Evolutionary conservation across 2,329 filamentous ascomycete genomes (phyloP).

Genomic region (Dryadomyces sulphureus): DNA sequence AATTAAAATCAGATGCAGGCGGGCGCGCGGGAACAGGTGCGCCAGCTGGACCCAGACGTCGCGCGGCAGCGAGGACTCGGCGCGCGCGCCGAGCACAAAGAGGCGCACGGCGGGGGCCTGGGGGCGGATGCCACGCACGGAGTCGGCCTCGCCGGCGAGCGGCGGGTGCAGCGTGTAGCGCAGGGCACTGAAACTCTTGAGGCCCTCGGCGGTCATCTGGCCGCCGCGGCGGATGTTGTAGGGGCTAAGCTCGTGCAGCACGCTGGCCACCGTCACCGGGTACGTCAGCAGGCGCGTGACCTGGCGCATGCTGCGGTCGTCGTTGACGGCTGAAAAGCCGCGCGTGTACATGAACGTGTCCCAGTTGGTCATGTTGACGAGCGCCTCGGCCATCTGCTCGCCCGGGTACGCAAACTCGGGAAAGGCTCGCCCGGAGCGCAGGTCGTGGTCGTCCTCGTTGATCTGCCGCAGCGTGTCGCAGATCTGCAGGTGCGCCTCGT

Average conservation of each 20-base stretch:
- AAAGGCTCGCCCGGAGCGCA: constrained; percentile 81
- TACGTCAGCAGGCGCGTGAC: constrained; percentile 89
- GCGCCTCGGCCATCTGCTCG: constrained; percentile 76
- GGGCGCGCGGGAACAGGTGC: constrained; percentile 87
- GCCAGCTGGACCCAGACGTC: constrained; percentile 88
- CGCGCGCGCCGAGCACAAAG: constrained; percentile 86
- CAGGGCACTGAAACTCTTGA: constrained; percentile 86
- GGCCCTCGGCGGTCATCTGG: constrained; percentile 69
- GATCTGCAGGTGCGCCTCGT: constrained; percentile 80
- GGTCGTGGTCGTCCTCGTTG: constrained; percentile 95
- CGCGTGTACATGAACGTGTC: constrained; percentile 91
- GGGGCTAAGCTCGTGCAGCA: constrained; percentile 87
- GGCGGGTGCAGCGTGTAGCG: constrained; percentile 90
- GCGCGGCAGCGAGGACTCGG: constrained; percentile 90
- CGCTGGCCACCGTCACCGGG: constrained; percentile 77
- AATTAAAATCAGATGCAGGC: constrained; percentile 85
- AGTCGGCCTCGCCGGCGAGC: constrained; percentile 55
- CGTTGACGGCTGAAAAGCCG: constrained; percentile 81
- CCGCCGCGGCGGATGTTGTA: constrained; percentile 66
- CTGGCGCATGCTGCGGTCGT: constrained; percentile 81
- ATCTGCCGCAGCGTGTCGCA: constrained; percentile 85
- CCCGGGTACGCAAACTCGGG: constrained; percentile 87
- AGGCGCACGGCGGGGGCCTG: constrained; percentile 79
- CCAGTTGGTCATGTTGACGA: constrained; percentile 98
- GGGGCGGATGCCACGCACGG: constrained; percentile 65